Conservation (phyloP, 345 rosid species). For the Combretum micranthum region DNA sequence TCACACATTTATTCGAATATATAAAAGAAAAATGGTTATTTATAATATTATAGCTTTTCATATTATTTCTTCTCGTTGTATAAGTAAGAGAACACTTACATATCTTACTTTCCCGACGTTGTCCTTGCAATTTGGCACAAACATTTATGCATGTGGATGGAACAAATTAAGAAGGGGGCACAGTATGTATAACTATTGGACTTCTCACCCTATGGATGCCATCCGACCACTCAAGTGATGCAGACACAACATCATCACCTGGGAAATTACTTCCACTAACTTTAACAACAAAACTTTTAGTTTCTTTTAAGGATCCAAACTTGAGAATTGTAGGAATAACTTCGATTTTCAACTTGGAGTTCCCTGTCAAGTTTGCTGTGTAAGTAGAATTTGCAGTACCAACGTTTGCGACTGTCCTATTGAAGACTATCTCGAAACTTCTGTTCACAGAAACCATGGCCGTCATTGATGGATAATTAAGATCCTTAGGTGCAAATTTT, state of each 20-base stretch:
- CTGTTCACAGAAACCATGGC: constrained; percentile 6
- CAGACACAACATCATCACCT: neutral
- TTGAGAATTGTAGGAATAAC: constrained; percentile 32
- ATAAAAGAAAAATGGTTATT: no score
- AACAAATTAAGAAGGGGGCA: no score
- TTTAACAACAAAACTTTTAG: constrained; percentile 35
- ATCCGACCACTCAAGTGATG: neutral
- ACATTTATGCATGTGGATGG: no score
- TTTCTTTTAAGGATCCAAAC: constrained; percentile 28
- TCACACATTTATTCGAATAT: no score
- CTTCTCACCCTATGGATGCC: constrained; percentile 3
- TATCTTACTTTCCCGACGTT: no score
- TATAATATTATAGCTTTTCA: no score
- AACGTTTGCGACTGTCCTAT: constrained; percentile 54
- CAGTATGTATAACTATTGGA: neutral
- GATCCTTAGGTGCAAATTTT: constrained; percentile 17
- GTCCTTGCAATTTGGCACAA: no score
- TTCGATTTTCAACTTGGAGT: constrained; percentile 12
- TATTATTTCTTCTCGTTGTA: no score
- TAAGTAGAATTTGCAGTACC: constrained; percentile 36
- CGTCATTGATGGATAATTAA: constrained; percentile 50
- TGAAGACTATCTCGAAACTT: constrained; percentile 23
- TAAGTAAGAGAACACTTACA: no score
- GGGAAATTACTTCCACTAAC: constrained; percentile 12
- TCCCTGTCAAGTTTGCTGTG: constrained; percentile 15